Conservation (phyloP, 2,329 filamentous ascomycete species). For the Myriangium duriaei region DNA sequence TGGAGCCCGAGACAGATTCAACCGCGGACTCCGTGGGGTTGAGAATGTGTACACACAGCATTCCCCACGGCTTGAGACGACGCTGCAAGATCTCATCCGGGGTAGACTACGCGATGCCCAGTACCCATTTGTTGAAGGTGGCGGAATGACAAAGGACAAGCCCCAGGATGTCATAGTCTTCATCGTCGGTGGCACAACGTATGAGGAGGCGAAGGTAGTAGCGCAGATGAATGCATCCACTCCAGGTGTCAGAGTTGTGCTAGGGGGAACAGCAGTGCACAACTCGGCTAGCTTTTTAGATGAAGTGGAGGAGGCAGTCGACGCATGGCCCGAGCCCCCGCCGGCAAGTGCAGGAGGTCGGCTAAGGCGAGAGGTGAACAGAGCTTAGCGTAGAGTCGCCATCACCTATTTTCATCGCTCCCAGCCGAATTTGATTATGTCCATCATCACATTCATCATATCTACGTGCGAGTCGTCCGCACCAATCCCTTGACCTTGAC, state of each 20-base stretch:
- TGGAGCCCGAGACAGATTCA: constrained; percentile 74
- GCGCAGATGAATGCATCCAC: constrained; percentile 88
- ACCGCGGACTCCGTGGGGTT: constrained; percentile 78
- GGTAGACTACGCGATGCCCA: constrained; percentile 74
- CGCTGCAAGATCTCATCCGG: constrained; percentile 85
- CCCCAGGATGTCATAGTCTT: constrained; percentile 95
- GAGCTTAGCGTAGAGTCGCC: constrained; percentile 20
- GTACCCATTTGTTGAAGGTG: constrained; percentile 87
- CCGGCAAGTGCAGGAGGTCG: constrained; percentile 49
- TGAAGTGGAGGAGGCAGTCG: constrained; percentile 80
- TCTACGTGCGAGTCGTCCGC: no score
- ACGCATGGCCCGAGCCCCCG: constrained; percentile 65
- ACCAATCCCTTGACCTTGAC: constrained; percentile 34
- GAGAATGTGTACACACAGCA: constrained; percentile 99
- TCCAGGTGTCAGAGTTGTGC: constrained; percentile 75
- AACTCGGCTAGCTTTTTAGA: constrained; percentile 82
- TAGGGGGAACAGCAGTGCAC: constrained; percentile 78
- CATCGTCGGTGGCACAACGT: constrained; percentile 84
- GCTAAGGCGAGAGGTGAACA: constrained; percentile 48
- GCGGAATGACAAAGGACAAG: constrained; percentile 78
- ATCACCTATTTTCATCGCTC: background rate
- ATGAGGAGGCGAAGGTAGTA: constrained; percentile 93
- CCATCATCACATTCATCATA: background rate
- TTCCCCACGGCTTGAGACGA: constrained; percentile 74
- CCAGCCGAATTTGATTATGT: background rate